A percentile compares a stretch with the other conserved stretches of the same genome.
Evolutionary conservation across 306 rosid genomes (phyloP).

Genomic region (peach (Prunus persica)): DNA sequence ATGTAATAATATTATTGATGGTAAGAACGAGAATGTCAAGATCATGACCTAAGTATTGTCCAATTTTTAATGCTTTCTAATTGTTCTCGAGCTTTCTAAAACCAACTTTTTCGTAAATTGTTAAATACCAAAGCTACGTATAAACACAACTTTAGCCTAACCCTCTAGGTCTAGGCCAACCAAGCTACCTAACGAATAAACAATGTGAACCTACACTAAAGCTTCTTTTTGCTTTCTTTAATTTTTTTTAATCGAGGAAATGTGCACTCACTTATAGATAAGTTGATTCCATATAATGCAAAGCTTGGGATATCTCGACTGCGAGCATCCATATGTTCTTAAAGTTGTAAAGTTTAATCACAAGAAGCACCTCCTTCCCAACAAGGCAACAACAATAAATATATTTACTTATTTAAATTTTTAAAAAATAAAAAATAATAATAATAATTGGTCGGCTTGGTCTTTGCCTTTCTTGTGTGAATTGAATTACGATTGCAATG

Average conservation of each 20-base stretch:
- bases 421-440: neutral
- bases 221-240: too few relatives aligned
- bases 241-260: neutral
- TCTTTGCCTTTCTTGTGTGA: slow-evolving; percentile 3
- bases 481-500: neutral
- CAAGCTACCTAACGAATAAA: neutral
- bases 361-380: neutral
- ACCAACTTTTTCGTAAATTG: neutral
- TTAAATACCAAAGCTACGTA: too few relatives aligned
- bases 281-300: neutral
- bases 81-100: neutral
- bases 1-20: too few relatives aligned
- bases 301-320: neutral
- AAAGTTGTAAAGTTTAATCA: neutral
- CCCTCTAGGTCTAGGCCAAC: neutral
- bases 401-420: neutral
- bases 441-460: neutral
- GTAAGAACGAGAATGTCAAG: too few relatives aligned
- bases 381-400: neutral
- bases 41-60: too few relatives aligned
- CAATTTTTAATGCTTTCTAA: neutral
- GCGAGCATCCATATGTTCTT: neutral
- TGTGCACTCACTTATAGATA: neutral
- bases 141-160: neutral
- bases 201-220: neutral